These are phyloP conservation scores for Wickerhamomyces chaumierensis DNA, from an alignment of 805 yeast genomes.

Conservation along the genomic window DNA sequence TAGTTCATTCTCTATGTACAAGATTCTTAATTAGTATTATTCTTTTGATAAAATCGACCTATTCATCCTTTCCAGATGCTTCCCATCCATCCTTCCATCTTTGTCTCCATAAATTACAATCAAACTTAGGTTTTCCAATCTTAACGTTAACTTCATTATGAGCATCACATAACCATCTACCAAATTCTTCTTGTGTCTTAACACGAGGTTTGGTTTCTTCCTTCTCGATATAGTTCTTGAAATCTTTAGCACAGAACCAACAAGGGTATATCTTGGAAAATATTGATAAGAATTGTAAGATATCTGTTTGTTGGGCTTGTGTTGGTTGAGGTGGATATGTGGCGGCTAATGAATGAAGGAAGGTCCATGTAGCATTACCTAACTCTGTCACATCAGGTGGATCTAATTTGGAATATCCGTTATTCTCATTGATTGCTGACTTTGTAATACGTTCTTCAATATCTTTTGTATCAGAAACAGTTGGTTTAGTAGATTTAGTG, in stretches of 20 bases:
- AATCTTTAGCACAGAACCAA: constrained; percentile 86
- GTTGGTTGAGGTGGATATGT: constrained; percentile 68
- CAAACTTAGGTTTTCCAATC: constrained; percentile 76
- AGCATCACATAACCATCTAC: constrained; percentile 89
- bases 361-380: constrained; percentile 88
- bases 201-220: constrained; percentile 40
- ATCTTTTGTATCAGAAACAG: constrained; percentile 10
- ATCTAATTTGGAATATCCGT: constrained; percentile 34
- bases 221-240: constrained; percentile 44
- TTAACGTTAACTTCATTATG: constrained; percentile 88
- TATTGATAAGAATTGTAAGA: constrained; percentile 54
- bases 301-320: constrained; percentile 50
- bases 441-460: constrained; percentile 6
- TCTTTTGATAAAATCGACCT: too few relatives aligned
- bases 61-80: constrained; percentile 21
- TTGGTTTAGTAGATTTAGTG: background rate
- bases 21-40: background rate
- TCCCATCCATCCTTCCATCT: constrained; percentile 97
- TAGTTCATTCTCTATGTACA: too few relatives aligned
- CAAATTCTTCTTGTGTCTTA: constrained; percentile 63
- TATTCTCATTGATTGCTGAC: constrained; percentile 1
- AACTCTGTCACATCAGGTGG: constrained; percentile 82
- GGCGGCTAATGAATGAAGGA: constrained; percentile 84
- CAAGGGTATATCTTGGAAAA: constrained; percentile 87
- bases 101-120: constrained; percentile 82